Percentiles rank a stretch among this genome's conserved stretches.
phyloP scores from a whole-genome alignment of 768 basidiomycete genomes.

The Dacryopinax primogenitus region DNA sequence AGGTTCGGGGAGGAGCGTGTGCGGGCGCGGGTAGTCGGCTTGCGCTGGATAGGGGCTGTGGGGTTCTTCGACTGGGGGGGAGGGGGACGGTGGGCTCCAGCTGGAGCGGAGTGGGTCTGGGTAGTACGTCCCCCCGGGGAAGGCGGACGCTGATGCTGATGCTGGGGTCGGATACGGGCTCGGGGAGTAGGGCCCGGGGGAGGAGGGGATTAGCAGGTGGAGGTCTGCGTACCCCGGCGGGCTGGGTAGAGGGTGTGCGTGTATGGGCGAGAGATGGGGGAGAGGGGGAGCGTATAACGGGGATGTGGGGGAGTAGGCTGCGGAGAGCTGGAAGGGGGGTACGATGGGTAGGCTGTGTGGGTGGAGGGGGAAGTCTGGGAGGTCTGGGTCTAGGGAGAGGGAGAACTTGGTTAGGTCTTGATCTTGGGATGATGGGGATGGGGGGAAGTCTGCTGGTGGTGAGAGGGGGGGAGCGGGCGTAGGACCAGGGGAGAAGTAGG shows the following conservation, averaged over 20 bases:
- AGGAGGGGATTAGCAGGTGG: neutral
- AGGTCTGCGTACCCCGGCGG: neutral
- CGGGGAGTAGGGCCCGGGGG: no score
- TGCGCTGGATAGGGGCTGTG: no score
- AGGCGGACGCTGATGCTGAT: neutral
- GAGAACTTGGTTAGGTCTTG: neutral
- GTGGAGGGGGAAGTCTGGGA: neutral
- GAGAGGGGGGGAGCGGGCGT: neutral
- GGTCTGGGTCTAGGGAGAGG: neutral
- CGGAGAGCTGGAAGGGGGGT: conserved; percentile 6
- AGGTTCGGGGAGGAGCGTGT: neutral
- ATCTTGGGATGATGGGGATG: neutral
- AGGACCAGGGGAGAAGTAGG: neutral
- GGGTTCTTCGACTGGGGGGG: no score
- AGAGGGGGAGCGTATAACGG: neutral
- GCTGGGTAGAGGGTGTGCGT: neutral
- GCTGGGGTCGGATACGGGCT: neutral
- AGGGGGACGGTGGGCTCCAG: no score
- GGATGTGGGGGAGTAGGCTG: neutral
- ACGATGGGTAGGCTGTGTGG: neutral
- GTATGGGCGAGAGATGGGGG: no score
- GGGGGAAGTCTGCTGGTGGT: neutral
- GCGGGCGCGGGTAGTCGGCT: neutral
- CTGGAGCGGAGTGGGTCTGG: no score
- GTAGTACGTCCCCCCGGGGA: no score